Conservation (phyloP, 2,329 filamentous ascomycete species). For the Chrysoporthe austroafricana region DNA sequence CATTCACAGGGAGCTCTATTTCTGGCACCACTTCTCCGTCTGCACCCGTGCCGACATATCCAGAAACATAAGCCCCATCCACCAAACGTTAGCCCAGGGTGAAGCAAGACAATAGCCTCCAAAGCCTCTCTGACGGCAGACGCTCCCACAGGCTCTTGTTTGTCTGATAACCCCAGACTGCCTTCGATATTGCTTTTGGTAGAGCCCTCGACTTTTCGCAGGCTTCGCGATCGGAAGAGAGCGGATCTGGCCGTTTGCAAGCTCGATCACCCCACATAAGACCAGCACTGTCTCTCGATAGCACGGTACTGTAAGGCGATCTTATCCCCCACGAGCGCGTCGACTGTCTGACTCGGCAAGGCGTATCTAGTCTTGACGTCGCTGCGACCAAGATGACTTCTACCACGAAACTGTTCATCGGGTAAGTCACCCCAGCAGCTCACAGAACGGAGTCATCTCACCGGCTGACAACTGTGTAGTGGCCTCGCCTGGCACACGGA, state of each 20-base stretch:
- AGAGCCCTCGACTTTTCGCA: neutral
- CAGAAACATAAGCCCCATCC: neutral
- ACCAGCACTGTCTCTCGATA: neutral
- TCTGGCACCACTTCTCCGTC: neutral
- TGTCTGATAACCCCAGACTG: neutral
- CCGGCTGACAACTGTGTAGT: constrained; percentile 50
- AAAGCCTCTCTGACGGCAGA: neutral
- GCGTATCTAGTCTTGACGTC: constrained; percentile 18
- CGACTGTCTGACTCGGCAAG: constrained; percentile 8
- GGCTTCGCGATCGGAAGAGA: constrained; percentile 1
- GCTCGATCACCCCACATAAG: neutral
- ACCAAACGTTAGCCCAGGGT: neutral
- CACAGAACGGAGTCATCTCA: constrained; percentile 15
- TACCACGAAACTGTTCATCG: constrained; percentile 87
- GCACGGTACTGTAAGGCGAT: neutral
- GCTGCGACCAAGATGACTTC: constrained; percentile 59
- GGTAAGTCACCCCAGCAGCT: constrained; percentile 60
- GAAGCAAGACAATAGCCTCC: neutral
- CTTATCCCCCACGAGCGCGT: neutral
- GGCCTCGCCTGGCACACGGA: constrained; percentile 99
- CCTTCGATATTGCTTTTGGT: neutral
- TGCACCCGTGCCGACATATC: constrained; percentile 5
- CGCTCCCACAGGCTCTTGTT: neutral
- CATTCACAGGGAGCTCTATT: constrained; percentile 15
- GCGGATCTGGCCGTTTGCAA: neutral